A percentile compares a stretch with the other conserved stretches of the same genome.
phyloP scores from a whole-genome alignment of 2,329 filamentous ascomycete species.

The Alternaria dauci region DNA sequence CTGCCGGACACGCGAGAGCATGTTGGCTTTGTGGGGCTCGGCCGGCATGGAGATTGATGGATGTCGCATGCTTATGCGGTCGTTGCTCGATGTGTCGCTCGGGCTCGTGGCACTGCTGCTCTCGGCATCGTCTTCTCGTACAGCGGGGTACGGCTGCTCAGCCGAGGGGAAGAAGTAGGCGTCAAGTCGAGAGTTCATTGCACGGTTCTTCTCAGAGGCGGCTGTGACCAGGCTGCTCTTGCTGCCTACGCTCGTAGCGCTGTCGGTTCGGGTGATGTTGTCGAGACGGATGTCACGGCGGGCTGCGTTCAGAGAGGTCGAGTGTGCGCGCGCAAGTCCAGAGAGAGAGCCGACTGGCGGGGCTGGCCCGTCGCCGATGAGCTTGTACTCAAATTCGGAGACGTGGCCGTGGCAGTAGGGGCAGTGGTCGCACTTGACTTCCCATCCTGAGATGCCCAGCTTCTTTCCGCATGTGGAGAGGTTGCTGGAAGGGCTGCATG shows the following conservation, averaged over 20 bases:
- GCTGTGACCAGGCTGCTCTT: slow-evolving; percentile 45
- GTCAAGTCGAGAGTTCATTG: slow-evolving; percentile 51
- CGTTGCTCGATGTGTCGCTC: slow-evolving; percentile 49
- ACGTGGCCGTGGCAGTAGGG: slow-evolving; percentile 57
- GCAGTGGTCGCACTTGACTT: slow-evolving; percentile 57
- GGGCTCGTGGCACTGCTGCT: slow-evolving; percentile 36
- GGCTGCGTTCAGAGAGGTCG: slow-evolving; percentile 48
- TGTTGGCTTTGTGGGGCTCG: slow-evolving; percentile 39
- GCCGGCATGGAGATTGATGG: slow-evolving; percentile 42
- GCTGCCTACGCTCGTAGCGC: slow-evolving; percentile 46
- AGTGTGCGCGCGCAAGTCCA: slow-evolving; percentile 52
- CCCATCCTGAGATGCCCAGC: slow-evolving; percentile 59
- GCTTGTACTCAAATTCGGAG: slow-evolving; percentile 55
- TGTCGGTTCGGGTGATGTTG: slow-evolving; percentile 49
- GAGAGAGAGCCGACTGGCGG: slow-evolving; percentile 50
- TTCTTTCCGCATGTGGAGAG: slow-evolving; percentile 58
- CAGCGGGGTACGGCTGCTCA: slow-evolving; percentile 36
- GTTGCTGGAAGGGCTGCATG: slow-evolving; percentile 55
- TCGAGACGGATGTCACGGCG: slow-evolving; percentile 50
- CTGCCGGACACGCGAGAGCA: slow-evolving; percentile 46
- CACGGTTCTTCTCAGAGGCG: slow-evolving; percentile 51
- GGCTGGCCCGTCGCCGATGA: slow-evolving; percentile 53
- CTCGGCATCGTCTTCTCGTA: slow-evolving; percentile 45
- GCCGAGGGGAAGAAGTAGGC: slow-evolving; percentile 47
- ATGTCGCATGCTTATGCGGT: slow-evolving; percentile 40